phyloP scores from a whole-genome alignment of 208 protist genomes.

The Wallacemonas sp. region DNA sequence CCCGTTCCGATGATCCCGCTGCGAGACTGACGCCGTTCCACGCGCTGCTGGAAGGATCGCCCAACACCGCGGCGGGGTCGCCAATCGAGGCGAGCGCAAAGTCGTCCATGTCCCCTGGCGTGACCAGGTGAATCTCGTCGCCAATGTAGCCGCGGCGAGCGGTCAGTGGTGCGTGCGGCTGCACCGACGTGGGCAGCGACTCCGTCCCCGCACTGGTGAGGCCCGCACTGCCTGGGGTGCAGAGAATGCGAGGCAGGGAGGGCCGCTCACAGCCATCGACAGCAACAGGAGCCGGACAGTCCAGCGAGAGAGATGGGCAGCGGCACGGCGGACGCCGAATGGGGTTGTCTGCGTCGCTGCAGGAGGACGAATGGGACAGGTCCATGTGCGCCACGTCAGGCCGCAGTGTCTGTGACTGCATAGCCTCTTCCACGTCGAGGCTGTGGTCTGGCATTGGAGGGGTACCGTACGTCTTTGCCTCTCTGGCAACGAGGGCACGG shows the following conservation, averaged over 20 bases:
- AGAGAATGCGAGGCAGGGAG: neutral
- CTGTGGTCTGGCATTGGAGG: neutral
- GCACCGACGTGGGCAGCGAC: neutral
- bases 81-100: slow-evolving; percentile 26
- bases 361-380: neutral
- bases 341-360: slow-evolving; percentile 4
- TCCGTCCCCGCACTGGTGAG: slow-evolving; percentile 7
- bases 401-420: slow-evolving; percentile 10
- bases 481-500: too few relatives aligned
- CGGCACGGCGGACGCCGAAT: neutral
- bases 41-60: neutral
- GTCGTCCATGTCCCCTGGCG: slow-evolving; percentile 25
- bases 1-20: neutral
- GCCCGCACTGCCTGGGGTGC: neutral
- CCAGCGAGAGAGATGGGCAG: neutral
- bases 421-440: neutral
- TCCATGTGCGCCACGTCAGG: neutral
- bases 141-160: slow-evolving; percentile 15
- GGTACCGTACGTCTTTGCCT: neutral
- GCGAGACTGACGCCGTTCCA: too few relatives aligned
- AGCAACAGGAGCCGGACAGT: neutral
- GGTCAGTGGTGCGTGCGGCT: neutral
- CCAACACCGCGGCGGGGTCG: neutral
- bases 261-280: neutral
- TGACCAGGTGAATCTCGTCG: slow-evolving; percentile 19